These are phyloP conservation scores for Salix purpurea DNA, from an alignment of 345 rosid genomes.

Conservation along the genomic window DNA sequence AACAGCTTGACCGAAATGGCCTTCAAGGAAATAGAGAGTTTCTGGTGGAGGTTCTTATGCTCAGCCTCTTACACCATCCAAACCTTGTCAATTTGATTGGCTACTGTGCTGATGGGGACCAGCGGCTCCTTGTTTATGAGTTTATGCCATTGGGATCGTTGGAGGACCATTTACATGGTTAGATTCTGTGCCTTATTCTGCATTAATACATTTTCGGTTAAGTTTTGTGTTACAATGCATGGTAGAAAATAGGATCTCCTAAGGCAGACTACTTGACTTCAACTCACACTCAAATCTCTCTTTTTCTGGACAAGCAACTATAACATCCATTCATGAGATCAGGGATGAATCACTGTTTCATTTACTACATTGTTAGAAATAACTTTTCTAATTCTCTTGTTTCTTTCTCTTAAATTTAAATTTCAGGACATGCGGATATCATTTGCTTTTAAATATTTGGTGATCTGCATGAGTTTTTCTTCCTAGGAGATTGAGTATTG, in stretches of 20 bases:
- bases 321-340: neutral
- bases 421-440: neutral
- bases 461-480: neutral
- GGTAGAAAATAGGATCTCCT: neutral
- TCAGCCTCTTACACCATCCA: slow-evolving; percentile 88
- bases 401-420: neutral
- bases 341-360: neutral
- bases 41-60: slow-evolving; percentile 96
- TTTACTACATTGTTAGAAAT: neutral
- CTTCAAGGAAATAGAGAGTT: slow-evolving; percentile 98
- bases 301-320: neutral
- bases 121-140: slow-evolving; percentile 92
- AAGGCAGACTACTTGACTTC: neutral
- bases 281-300: neutral
- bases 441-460: neutral
- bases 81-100: slow-evolving; percentile 95
- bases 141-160: slow-evolving; percentile 90
- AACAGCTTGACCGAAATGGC: slow-evolving; percentile 89
- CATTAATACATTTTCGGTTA: neutral
- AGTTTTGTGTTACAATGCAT: neutral
- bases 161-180: slow-evolving; percentile 99
- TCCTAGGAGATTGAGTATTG: neutral
- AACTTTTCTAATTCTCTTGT: neutral
- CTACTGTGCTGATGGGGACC: slow-evolving; percentile 98
- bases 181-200: slow-evolving; percentile 13